phyloP scores from a whole-genome alignment of 208 protist species.

The Phytomonas sp. region DNA sequence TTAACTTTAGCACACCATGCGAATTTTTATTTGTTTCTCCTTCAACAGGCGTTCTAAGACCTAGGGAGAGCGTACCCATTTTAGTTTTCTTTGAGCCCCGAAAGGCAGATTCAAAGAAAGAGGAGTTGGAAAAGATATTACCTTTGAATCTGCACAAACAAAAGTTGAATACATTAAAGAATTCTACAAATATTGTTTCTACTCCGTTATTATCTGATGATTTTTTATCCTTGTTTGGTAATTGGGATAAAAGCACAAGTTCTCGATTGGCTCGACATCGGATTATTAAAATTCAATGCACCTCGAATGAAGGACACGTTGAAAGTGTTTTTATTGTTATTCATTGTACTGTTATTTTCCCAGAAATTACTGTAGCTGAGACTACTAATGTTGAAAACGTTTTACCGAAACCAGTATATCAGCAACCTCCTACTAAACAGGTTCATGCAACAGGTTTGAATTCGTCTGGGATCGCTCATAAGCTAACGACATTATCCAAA shows the following conservation, averaged over 20 bases:
- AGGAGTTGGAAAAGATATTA: neutral
- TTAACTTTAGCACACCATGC: conserved; percentile 13
- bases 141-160: neutral
- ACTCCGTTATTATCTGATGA: neutral
- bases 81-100: conserved; percentile 17
- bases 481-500: neutral
- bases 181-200: neutral
- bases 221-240: neutral
- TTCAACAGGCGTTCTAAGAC: conserved; percentile 21
- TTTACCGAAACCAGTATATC: neutral
- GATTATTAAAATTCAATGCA: neutral
- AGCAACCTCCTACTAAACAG: neutral
- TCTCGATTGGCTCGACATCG: neutral
- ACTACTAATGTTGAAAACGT: neutral
- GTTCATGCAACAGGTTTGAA: neutral
- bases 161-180: neutral
- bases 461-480: neutral
- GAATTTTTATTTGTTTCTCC: conserved; percentile 22
- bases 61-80: conserved; percentile 18
- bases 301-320: neutral
- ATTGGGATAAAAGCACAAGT: neutral
- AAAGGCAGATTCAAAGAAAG: neutral
- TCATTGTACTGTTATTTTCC: neutral
- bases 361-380: neutral
- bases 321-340: neutral